Conservation (phyloP, 2,329 filamentous ascomycete species). For the Colletotrichum liriopes region DNA sequence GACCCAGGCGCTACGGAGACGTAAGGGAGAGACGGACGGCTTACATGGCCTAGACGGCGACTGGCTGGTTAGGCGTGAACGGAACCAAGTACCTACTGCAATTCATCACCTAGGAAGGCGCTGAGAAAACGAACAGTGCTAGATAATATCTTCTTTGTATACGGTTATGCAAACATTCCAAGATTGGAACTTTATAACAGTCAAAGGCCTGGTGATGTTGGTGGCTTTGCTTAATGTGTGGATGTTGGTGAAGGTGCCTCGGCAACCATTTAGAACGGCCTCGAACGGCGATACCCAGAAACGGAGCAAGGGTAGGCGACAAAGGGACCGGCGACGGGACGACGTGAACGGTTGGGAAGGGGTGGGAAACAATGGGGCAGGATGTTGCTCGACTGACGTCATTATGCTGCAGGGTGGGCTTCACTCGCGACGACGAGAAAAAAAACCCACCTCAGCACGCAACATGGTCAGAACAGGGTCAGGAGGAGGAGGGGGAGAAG, state of each 20-base stretch:
- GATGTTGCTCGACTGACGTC: conserved; percentile 31
- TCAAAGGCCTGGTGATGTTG: neutral
- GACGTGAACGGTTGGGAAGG: conserved; percentile 25
- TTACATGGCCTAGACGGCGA: neutral
- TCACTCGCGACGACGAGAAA: conserved; percentile 4
- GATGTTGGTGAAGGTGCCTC: neutral
- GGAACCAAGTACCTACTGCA: conserved; percentile 31
- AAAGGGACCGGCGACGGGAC: neutral
- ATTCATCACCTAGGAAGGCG: conserved; percentile 20
- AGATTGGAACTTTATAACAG: neutral
- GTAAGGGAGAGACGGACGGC: neutral
- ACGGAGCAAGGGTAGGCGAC: conserved; percentile 22
- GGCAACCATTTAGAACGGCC: conserved; percentile 3
- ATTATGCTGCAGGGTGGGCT: conserved; percentile 23
- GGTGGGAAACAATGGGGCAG: conserved; percentile 16
- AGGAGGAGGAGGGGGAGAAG: neutral
- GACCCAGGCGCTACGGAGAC: conserved; percentile 13
- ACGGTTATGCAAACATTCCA: conserved; percentile 20
- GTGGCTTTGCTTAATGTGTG: neutral
- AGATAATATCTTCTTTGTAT: conserved; percentile 41
- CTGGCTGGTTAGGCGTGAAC: conserved; percentile 16
- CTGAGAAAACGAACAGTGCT: conserved; percentile 30
- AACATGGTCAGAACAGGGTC: conserved; percentile 16
- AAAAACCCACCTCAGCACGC: conserved; percentile 7
- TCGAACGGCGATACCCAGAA: conserved; percentile 16